Evolutionary conservation across 306 rosid genomes (phyloP), one percentile per base, ranked within the genome.

Genomic region (Abrus pulchellus): DNA sequence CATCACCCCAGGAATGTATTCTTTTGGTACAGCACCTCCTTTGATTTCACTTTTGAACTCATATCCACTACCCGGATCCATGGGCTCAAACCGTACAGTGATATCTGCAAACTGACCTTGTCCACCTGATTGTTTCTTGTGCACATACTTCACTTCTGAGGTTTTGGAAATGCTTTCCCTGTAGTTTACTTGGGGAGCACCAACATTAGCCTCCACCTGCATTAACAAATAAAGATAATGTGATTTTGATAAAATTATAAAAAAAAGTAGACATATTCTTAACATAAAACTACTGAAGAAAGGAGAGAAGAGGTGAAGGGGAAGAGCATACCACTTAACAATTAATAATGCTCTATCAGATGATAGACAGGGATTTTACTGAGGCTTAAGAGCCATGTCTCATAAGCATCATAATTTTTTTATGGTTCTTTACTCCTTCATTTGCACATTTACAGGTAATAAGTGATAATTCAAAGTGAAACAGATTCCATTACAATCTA

Each of bases 121-220:
- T 55, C 99, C 99, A 41, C 99, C 99, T 1, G 99, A 95, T 74
- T 95, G 98, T 83, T 95, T 95, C 86, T 95, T 95, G 97, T 95
- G 98, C 82, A 95, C 91, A 74, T 93, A 95, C 84, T 90, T 91
- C 38, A 83, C 90, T 84, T 91, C 92, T 2, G 93, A 13, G 55
- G 80, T 3, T 85, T 68, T 95, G 36, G 98, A 93, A 86, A 95
- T 95, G 85, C 98, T 95, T 84, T 95, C 99, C 61, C 98, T 82
- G 88, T 95, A 95, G 88, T 95, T 95, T 66, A 95, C 99, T 89
- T 95, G 99, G 54, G 98, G 99, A 48, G 99, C 99, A 52, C 99
- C 99, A 50, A 95, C 98, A 59, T 95, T 95, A 10, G 99, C 99
- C 75, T 91, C 98, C 74, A 95, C 99, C 98, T 94, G 75, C 77